These are phyloP conservation scores for Podila epigama DNA, from an alignment of 192 early-diverging fungal genomes.

Conservation along the genomic window DNA sequence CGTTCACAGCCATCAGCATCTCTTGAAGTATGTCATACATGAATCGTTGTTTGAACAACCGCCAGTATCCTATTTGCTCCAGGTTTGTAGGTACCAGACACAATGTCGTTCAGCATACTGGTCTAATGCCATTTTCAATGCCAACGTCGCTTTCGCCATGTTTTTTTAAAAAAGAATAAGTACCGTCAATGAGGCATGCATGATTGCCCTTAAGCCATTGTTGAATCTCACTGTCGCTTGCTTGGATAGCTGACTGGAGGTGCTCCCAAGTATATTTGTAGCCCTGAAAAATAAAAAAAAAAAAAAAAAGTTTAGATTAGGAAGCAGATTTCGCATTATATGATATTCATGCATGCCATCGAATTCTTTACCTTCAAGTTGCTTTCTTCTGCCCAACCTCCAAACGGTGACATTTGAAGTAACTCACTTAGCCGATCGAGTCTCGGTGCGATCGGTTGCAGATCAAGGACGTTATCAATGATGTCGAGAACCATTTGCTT, in stretches of 20 bases:
- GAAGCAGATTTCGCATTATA: no score
- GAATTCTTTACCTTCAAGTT: slow-evolving; percentile 14
- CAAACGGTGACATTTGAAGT: slow-evolving; percentile 34
- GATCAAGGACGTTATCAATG: slow-evolving; percentile 48
- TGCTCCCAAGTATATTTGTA: slow-evolving; percentile 42
- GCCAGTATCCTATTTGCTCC: slow-evolving; percentile 22
- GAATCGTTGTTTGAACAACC: slow-evolving; percentile 30
- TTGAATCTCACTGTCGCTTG: slow-evolving; percentile 52
- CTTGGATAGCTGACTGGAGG: slow-evolving; percentile 55
- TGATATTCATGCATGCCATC: no score
- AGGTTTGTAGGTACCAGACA: no score
- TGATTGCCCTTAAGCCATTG: slow-evolving; percentile 48
- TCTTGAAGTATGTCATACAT: slow-evolving; percentile 44
- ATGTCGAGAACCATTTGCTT: slow-evolving; percentile 44
- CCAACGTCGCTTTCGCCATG: no score
- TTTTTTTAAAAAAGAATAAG: not conserved
- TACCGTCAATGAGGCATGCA: slow-evolving; percentile 45
- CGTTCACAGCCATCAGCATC: slow-evolving; percentile 20
- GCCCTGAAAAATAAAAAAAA: slow-evolving; percentile 3
- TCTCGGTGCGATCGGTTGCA: slow-evolving; percentile 52
- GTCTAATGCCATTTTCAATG: no score
- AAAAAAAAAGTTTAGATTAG: not conserved
- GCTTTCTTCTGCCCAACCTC: slow-evolving; percentile 51
- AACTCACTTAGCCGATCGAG: slow-evolving; percentile 50
- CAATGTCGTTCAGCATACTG: no score